Base-by-base conservation (phyloP, 495 filamentous ascomycete genomes). In the Lophium mytilinum region DNA sequence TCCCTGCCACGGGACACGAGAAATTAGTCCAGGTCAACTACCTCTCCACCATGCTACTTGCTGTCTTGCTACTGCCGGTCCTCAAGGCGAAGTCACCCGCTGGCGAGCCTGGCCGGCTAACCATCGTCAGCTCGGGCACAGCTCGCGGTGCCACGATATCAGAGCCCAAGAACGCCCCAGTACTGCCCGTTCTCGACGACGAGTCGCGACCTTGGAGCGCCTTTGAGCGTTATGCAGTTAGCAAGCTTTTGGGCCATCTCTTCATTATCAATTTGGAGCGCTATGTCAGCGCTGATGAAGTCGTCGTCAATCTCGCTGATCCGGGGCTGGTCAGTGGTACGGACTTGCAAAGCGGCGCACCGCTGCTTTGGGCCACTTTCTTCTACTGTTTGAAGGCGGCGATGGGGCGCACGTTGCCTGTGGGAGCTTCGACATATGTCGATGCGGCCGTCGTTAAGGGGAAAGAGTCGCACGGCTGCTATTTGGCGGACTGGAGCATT, bases 11-110 rank as follows among this genome's bases (percentile, higher is more conserved):
- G 4, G 37, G 55, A 10, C 72, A 75, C 37, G 77, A 81, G 67
- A 68, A 55, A 14, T 72, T 67, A 14, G 70, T 83, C 45, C 77
- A 77, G 1, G 75, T 81, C 39, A 84, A 84, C 1, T 77, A 79
- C 10, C 58, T 77, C 17, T 72, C 73, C 5, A 78, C 77, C 4
- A 70, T 78, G 33, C 55, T 80, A 33, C 66, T 79, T 46, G 72
- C 71, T 0, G 45, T 74, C 3, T 59, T 75, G 14, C 21, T 78
- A 35, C 60, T 78, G 2, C 71, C 71, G 7, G 66, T 66, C 34
- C 68, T 73, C 10, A 59, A 53, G 43, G 53, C 64, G 42, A 58
- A 33, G 52, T 12, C 35, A 35, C 11, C 48, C 48, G 52, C 50
- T 59, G 55, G 36, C 43, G 47, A 19, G 53, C 70, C 10, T 53